Conservation (phyloP, 2,329 filamentous ascomycete genomes). For the Curvularia sp. region DNA sequence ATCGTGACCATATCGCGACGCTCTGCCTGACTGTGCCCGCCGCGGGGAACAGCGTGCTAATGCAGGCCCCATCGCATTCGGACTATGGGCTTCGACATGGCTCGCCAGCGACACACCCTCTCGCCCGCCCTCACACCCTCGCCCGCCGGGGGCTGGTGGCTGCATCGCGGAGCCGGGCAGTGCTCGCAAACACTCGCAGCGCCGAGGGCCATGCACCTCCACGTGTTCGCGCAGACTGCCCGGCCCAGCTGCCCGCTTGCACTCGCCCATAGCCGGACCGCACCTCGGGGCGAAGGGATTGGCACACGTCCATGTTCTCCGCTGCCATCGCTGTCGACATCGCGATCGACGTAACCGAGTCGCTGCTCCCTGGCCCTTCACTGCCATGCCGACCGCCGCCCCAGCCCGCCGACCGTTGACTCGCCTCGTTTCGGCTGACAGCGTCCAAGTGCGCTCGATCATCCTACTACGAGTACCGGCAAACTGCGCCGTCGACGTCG, state of each 20-base stretch:
- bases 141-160: constrained; percentile 9
- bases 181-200: constrained; percentile 21
- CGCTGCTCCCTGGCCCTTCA: neutral
- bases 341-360: constrained; percentile 4
- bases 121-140: neutral
- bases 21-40: neutral
- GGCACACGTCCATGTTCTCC: constrained; percentile 14
- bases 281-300: neutral
- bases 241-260: constrained; percentile 11
- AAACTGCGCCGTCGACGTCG: neutral
- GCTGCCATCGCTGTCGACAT: constrained; percentile 4
- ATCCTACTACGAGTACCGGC: neutral
- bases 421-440: neutral
- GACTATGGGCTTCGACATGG: constrained; percentile 18
- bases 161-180: constrained; percentile 34
- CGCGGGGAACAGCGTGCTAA: constrained; percentile 15
- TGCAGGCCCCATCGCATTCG: constrained; percentile 13
- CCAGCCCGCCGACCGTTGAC: neutral
- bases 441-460: neutral
- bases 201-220: constrained; percentile 15
- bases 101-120: constrained; percentile 1
- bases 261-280: constrained; percentile 26
- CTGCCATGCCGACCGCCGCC: neutral
- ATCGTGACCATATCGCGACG: constrained; percentile 9
- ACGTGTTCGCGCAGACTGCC: constrained; percentile 19